Evolutionary conservation across 2,329 filamentous ascomycete genomes (phyloP).

Genomic region (Penicillium psychrosexuale): DNA sequence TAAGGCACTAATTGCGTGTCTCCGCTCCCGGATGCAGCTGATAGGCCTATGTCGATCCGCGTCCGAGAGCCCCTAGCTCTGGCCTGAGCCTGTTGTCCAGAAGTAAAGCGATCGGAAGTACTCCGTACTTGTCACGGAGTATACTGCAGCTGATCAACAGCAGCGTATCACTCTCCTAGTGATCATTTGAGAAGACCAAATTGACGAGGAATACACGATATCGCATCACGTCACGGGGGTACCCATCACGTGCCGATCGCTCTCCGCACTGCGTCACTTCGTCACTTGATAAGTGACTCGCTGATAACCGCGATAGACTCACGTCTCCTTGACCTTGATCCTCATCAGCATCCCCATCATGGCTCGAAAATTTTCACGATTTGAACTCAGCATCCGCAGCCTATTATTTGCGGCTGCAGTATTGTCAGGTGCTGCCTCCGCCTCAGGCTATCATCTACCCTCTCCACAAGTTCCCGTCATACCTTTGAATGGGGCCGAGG

Average conservation of each 20-base stretch:
- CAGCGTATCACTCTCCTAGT: not conserved
- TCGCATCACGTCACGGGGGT: constrained; percentile 11
- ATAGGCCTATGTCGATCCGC: constrained; percentile 29
- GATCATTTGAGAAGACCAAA: not conserved
- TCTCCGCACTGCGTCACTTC: constrained; percentile 29
- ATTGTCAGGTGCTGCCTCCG: constrained; percentile 22
- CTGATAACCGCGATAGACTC: constrained; percentile 10
- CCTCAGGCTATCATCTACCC: constrained; percentile 21
- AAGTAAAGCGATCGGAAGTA: not conserved
- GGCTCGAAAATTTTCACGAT: constrained; percentile 18
- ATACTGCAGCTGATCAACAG: not conserved
- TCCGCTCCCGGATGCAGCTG: constrained; percentile 25
- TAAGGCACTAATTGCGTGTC: constrained; percentile 21
- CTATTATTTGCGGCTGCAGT: constrained; percentile 25
- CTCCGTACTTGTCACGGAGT: not conserved
- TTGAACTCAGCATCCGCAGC: constrained; percentile 12
- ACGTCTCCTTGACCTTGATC: constrained; percentile 10
- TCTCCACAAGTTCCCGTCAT: constrained; percentile 29
- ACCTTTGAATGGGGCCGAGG: constrained; percentile 23
- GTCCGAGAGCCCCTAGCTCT: constrained; percentile 13
- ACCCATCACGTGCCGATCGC: constrained; percentile 19
- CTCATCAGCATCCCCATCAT: constrained; percentile 16
- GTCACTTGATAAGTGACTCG: constrained; percentile 21
- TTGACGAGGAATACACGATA: not conserved
- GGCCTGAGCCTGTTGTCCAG: not conserved